Conservation (phyloP, 768 basidiomycete genomes). For the Boletus rubroflammeus region DNA sequence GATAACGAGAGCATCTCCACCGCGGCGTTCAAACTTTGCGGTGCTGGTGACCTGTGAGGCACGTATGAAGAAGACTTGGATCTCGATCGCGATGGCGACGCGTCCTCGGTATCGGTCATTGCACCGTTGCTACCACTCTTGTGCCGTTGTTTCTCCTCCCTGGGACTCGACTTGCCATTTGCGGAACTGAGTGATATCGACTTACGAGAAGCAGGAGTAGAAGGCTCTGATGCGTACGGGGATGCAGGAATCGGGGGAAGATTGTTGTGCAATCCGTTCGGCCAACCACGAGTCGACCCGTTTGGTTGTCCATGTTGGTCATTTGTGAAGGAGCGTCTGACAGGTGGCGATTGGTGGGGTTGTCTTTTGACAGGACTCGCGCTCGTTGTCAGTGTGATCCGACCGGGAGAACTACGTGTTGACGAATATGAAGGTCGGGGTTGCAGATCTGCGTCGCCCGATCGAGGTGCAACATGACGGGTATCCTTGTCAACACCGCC, state of each 20-base stretch:
- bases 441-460: slow-evolving; percentile 23
- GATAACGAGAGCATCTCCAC: slow-evolving; percentile 53
- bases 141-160: slow-evolving; percentile 32
- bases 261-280: slow-evolving; percentile 34
- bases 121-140: slow-evolving; percentile 27
- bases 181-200: slow-evolving; percentile 33
- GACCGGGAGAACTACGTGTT: slow-evolving; percentile 33
- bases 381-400: slow-evolving; percentile 21
- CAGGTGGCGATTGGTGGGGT: slow-evolving; percentile 20
- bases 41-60: slow-evolving; percentile 51
- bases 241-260: slow-evolving; percentile 69
- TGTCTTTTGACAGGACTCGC: slow-evolving; percentile 27
- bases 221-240: slow-evolving; percentile 59
- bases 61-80: slow-evolving; percentile 55
- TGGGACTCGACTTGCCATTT: slow-evolving; percentile 32
- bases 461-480: slow-evolving; percentile 31
- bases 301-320: slow-evolving; percentile 27
- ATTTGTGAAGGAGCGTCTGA: slow-evolving; percentile 33
- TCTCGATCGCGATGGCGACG: slow-evolving; percentile 44
- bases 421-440: slow-evolving; percentile 33
- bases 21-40: slow-evolving; percentile 71
- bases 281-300: slow-evolving; percentile 29
- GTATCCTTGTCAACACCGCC: slow-evolving; percentile 32
- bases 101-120: slow-evolving; percentile 32
- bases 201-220: slow-evolving; percentile 53